These are phyloP conservation scores for Theobroma cacao DNA, from an alignment of 345 rosid genomes.

Conservation along the genomic window DNA sequence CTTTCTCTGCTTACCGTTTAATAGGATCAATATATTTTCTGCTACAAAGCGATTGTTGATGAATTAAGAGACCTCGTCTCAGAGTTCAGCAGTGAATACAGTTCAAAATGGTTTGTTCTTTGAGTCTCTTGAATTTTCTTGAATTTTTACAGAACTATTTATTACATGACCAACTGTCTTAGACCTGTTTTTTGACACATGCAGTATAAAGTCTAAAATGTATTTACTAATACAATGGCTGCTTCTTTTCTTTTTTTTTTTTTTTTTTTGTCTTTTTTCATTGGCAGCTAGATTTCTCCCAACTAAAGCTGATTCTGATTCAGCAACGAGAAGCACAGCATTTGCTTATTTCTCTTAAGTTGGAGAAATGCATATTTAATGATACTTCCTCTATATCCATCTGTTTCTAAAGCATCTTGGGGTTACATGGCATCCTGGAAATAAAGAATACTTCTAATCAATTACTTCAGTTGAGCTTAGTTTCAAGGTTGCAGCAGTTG, in stretches of 20 bases:
- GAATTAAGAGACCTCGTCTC: conserved; percentile 62
- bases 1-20: not conserved
- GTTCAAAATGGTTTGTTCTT: conserved; percentile 29
- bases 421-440: not conserved
- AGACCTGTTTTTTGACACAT: not conserved
- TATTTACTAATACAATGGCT: not conserved
- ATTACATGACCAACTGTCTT: too few species aligned
- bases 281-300: conserved; percentile 15
- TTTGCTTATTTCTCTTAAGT: not conserved
- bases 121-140: not conserved
- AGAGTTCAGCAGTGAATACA: conserved; percentile 21
- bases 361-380: not conserved
- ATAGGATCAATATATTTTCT: conserved; percentile 81
- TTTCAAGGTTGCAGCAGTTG: not conserved
- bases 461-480: not conserved
- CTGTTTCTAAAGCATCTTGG: not conserved
- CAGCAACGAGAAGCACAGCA: not conserved
- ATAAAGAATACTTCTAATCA: not conserved
- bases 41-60: conserved; percentile 67
- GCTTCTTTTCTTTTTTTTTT: not conserved
- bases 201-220: not conserved
- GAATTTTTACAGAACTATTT: not conserved
- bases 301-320: not conserved
- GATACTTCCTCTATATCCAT: not conserved
- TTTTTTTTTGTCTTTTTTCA: not conserved